Percentiles rank a stretch among this genome's conserved stretches.
Conservation (phyloP, 805 yeast species). For the Saturnispora quitensis region DNA sequence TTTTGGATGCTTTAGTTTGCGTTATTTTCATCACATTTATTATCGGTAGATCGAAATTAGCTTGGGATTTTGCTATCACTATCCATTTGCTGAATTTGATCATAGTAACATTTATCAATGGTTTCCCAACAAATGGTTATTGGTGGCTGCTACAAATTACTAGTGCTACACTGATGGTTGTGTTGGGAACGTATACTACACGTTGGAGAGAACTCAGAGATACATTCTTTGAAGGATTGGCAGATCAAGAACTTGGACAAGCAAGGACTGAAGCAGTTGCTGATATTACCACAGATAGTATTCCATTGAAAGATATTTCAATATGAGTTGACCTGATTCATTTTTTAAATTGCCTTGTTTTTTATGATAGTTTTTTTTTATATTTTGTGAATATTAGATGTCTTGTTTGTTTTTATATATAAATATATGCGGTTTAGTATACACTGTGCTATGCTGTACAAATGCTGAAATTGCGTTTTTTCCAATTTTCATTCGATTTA, state of each 20-base stretch:
- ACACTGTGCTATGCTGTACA: neutral
- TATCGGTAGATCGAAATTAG: slow-evolving; percentile 87
- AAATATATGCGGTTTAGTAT: neutral
- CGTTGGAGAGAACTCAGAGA: slow-evolving; percentile 87
- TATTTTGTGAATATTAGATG: neutral
- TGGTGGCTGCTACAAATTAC: slow-evolving; percentile 82
- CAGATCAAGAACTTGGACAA: slow-evolving; percentile 47
- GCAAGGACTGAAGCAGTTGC: neutral
- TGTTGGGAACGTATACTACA: slow-evolving; percentile 81
- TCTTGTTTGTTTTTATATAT: neutral
- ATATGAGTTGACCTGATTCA: neutral
- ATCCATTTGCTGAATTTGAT: slow-evolving; percentile 72
- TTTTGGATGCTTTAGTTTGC: slow-evolving; percentile 72
- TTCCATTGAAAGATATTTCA: slow-evolving; percentile 5
- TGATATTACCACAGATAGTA: neutral
- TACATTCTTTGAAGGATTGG: slow-evolving; percentile 80
- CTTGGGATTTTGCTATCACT: slow-evolving; percentile 95
- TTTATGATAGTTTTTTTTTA: neutral
- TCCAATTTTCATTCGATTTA: neutral
- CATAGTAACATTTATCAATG: slow-evolving; percentile 57
- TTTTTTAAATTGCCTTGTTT: neutral
- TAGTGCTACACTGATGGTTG: slow-evolving; percentile 60
- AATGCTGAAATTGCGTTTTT: neutral
- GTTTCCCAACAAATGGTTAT: slow-evolving; percentile 58
- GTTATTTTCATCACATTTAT: slow-evolving; percentile 77